A percentile compares a stretch with the other conserved stretches of the same genome.
Conservation (phyloP, 2,329 filamentous ascomycete species). For the Gnomoniopsis smithogilvyi region DNA sequence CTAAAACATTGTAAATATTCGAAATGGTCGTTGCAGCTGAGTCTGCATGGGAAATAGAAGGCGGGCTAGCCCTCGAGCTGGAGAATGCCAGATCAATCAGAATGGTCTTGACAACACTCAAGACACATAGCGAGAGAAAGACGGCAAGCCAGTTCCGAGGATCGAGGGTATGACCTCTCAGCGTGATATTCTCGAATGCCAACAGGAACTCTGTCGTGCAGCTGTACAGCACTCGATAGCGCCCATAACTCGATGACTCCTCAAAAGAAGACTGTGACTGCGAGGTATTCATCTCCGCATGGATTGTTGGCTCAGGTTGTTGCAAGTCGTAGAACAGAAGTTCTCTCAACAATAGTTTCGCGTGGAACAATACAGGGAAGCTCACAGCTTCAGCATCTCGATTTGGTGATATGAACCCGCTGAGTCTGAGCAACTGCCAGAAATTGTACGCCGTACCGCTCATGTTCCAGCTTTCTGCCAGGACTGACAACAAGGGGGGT, state of each 20-base stretch:
- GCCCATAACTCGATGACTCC: slow-evolving; percentile 44
- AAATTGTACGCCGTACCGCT: slow-evolving; percentile 47
- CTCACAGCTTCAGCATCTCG: slow-evolving; percentile 45
- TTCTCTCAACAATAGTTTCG: slow-evolving; percentile 54
- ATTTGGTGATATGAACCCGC: slow-evolving; percentile 44
- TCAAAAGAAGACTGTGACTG: slow-evolving; percentile 33
- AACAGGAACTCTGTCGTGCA: slow-evolving; percentile 51
- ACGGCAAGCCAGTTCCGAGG: slow-evolving; percentile 47
- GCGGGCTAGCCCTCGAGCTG: slow-evolving; percentile 19
- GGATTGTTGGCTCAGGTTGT: slow-evolving; percentile 44
- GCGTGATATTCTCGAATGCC: slow-evolving; percentile 45
- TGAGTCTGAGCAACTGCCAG: slow-evolving; percentile 50
- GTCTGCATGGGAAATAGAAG: neutral
- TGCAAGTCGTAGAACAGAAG: slow-evolving; percentile 51
- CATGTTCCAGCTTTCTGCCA: slow-evolving; percentile 51
- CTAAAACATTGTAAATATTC: slow-evolving; percentile 49
- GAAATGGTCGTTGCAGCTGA: slow-evolving; percentile 37
- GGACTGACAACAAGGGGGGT: slow-evolving; percentile 47
- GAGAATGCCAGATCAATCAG: slow-evolving; percentile 42
- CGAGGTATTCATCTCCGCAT: slow-evolving; percentile 32
- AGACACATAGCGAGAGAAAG: slow-evolving; percentile 56
- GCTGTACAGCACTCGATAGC: slow-evolving; percentile 46
- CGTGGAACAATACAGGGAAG: slow-evolving; percentile 50
- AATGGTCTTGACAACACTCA: slow-evolving; percentile 52
- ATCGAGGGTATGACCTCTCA: slow-evolving; percentile 35